phyloP scores from a whole-genome alignment of 257 asterid species.

The Gynochthodes officinalis region DNA sequence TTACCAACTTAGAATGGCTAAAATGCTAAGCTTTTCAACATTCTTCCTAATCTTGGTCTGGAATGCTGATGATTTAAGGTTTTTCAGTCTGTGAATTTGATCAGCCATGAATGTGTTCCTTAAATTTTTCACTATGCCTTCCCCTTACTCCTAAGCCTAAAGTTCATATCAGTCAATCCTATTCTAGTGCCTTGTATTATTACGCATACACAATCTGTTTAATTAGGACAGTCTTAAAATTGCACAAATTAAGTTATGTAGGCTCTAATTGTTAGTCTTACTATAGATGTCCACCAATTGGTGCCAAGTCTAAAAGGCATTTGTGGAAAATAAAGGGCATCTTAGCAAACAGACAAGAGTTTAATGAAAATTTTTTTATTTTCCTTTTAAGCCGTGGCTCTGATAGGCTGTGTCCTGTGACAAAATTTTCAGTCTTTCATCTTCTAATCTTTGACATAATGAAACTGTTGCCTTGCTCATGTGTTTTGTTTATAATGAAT shows the following conservation, averaged over 20 bases:
- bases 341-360: neutral
- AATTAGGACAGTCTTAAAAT: neutral
- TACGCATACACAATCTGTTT: neutral
- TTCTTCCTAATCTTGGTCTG: neutral
- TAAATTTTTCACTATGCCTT: neutral
- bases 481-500: neutral
- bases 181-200: neutral
- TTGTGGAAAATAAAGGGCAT: neutral
- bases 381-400: neutral
- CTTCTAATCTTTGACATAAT: neutral
- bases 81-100: neutral
- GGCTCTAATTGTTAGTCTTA: neutral
- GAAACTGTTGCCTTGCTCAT: neutral
- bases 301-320: neutral
- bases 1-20: slow-evolving; percentile 2
- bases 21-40: neutral
- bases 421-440: neutral
- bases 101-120: neutral
- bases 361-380: no score
- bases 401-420: neutral
- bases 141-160: neutral
- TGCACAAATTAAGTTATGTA: neutral
- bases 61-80: neutral
- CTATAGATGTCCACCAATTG: neutral
- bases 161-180: neutral